A percentile compares a stretch with the other conserved stretches of the same genome.
These are phyloP conservation scores for Calonectria pseudoturangicola DNA, from an alignment of 2,329 filamentous ascomycete genomes.

Conservation along the genomic window DNA sequence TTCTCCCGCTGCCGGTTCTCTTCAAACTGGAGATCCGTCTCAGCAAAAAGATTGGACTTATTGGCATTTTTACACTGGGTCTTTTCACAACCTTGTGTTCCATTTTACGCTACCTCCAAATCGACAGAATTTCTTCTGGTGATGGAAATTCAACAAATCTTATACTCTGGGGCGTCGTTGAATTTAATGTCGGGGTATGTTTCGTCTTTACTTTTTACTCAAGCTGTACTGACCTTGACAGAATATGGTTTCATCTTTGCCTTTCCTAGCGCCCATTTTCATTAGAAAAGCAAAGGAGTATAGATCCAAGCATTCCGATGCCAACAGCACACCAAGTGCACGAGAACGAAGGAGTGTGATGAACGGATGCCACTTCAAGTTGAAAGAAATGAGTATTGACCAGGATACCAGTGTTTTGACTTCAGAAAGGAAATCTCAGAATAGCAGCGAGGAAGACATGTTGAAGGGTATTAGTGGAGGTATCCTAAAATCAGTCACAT, in stretches of 20 bases:
- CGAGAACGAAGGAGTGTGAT: constrained; percentile 51
- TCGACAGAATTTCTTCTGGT: constrained; percentile 68
- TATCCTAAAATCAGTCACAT: constrained; percentile 65
- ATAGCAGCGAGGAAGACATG: constrained; percentile 64
- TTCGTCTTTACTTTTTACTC: not conserved
- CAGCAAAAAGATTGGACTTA: constrained; percentile 70
- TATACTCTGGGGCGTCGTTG: constrained; percentile 74
- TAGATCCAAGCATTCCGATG: constrained; percentile 60
- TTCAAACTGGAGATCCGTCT: constrained; percentile 68
- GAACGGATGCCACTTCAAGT: constrained; percentile 60
- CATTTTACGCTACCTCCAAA: constrained; percentile 71
- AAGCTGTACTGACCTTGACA: constrained; percentile 45
- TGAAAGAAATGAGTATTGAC: constrained; percentile 61
- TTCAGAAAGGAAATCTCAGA: constrained; percentile 51
- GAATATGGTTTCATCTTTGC: constrained; percentile 69
- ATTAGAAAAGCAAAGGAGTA: constrained; percentile 65
- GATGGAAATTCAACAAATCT: constrained; percentile 75
- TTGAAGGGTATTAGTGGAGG: constrained; percentile 54
- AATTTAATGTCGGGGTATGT: constrained; percentile 74
- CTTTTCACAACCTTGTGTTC: constrained; percentile 74
- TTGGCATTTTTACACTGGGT: constrained; percentile 71
- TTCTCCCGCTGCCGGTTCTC: constrained; percentile 70
- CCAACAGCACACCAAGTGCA: constrained; percentile 55
- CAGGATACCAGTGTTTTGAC: constrained; percentile 57
- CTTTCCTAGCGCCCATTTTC: constrained; percentile 66